Evolutionary conservation across 2,329 filamentous ascomycete genomes (phyloP), one percentile per base, ranked within the genome.

Genomic region (Aspergillus costaricaensis): DNA sequence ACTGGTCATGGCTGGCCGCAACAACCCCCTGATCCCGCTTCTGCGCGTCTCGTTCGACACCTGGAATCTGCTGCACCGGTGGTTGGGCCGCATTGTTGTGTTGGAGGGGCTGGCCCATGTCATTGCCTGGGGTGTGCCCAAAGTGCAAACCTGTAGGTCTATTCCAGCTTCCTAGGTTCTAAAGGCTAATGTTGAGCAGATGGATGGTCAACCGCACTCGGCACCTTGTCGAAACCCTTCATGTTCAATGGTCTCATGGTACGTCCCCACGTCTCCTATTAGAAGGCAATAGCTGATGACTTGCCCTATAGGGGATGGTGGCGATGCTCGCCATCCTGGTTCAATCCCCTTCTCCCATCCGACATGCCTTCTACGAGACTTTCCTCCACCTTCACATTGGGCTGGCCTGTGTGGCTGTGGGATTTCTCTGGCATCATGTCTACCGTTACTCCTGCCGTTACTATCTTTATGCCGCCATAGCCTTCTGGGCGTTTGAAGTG

Each of bases 351-450:
- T 93, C 92, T 2, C 89, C 92, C 0, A 73, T 98, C 55, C 88
- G 94, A 62, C 93, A 96, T 75, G 92, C 92, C 50, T 96, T 96
- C 74, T 98, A 98, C 80, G 95, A 98, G 79, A 95, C 91, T 0
- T 98, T 98, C 79, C 84, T 97, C 67, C 91, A 90, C 72, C 77
- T 89, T 25, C 95, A 98, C 78, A 92, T 96, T 67, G 75, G 91
- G 36, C 79, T 96, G 50, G 92, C 88, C 44, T 76, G 89, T 39
- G 72, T 91, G 53, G 80, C 82, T 53, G 84, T 96, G 53, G 81
- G 85, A 57, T 88, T 88, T 69, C 87, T 93, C 14, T 94, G 88
- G 83, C 80, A 92, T 43, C 94, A 98, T 79, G 87, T 89, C 4
- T 85, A 90, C 38, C 75, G 81, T 3, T 92, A 4, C 85, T 89